Conservation (phyloP, 2,329 filamentous ascomycete species). For the Dactylellina parvicollis region DNA sequence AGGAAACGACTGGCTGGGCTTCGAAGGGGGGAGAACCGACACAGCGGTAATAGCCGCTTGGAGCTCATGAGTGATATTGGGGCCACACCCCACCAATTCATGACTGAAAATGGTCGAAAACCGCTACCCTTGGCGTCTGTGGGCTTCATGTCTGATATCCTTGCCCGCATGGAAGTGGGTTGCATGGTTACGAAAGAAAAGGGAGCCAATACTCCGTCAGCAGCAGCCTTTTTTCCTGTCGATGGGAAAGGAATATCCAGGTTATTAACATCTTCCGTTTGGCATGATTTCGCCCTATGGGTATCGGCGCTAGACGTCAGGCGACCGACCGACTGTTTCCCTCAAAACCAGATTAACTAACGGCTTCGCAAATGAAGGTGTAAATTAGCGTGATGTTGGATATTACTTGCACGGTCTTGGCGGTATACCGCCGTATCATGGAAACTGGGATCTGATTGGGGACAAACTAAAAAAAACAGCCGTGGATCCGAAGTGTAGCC, state of each 20-base stretch:
- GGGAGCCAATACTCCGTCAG: background rate
- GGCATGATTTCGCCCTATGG: no score
- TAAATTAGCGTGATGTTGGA: background rate
- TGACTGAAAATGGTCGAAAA: background rate
- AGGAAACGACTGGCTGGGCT: background rate
- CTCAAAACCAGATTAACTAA: no score
- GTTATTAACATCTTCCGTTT: conserved; percentile 10
- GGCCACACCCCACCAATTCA: background rate
- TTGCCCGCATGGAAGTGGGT: background rate
- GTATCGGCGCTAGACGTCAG: conserved; percentile 10
- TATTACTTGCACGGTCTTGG: background rate
- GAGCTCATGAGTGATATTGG: conserved; percentile 6
- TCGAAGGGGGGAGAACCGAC: conserved; percentile 7
- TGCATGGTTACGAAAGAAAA: background rate
- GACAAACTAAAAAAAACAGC: no score
- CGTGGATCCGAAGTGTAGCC: background rate
- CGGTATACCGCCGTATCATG: background rate
- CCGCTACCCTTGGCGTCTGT: conserved; percentile 11
- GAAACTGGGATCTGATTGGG: conserved; percentile 3
- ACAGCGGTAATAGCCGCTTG: conserved; percentile 44
- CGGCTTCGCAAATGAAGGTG: no score
- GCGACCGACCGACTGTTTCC: background rate
- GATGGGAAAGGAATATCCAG: background rate
- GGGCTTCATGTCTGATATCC: background rate
- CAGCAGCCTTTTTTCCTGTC: background rate